Conservation (phyloP, 73 alveolate species). For the Stentor coeruleus region DNA sequence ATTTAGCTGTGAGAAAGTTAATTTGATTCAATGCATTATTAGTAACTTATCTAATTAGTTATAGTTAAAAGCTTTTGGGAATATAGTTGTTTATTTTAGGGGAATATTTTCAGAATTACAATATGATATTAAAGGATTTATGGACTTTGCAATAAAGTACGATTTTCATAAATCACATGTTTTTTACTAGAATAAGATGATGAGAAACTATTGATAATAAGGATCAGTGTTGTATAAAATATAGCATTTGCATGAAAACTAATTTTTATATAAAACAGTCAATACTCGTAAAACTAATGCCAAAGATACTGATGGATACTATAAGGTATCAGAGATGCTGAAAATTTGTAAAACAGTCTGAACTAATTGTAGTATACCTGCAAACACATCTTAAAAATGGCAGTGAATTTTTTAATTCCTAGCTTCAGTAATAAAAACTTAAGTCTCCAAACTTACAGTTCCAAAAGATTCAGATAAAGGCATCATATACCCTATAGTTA, state of each 20-base stretch:
- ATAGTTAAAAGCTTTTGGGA: background rate
- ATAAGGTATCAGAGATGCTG: slow-evolving; percentile 69
- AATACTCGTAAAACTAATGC: slow-evolving; percentile 32
- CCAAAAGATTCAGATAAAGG: slow-evolving; percentile 70
- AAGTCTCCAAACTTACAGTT: slow-evolving; percentile 50
- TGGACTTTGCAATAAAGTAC: background rate
- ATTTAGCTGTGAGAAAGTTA: background rate
- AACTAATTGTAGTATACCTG: slow-evolving; percentile 84
- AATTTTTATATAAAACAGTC: too few species aligned
- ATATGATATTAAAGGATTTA: background rate
- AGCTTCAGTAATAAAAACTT: slow-evolving; percentile 37
- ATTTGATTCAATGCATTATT: background rate
- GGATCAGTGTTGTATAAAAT: too few species aligned
- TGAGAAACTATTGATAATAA: too few species aligned
- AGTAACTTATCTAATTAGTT: background rate
- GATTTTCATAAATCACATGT: background rate
- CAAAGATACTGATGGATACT: slow-evolving; percentile 80
- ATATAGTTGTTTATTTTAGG: background rate
- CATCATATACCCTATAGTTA: slow-evolving; percentile 82
- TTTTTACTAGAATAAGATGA: too few species aligned
- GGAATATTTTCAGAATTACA: background rate
- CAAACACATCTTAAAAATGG: slow-evolving; percentile 66
- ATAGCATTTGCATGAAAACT: too few species aligned
- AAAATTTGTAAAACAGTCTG: slow-evolving; percentile 60
- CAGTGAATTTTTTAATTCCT: slow-evolving; percentile 65